Base-by-base conservation (phyloP, 2,329 filamentous ascomycete genomes). In the Calonectria pauciramosa region DNA sequence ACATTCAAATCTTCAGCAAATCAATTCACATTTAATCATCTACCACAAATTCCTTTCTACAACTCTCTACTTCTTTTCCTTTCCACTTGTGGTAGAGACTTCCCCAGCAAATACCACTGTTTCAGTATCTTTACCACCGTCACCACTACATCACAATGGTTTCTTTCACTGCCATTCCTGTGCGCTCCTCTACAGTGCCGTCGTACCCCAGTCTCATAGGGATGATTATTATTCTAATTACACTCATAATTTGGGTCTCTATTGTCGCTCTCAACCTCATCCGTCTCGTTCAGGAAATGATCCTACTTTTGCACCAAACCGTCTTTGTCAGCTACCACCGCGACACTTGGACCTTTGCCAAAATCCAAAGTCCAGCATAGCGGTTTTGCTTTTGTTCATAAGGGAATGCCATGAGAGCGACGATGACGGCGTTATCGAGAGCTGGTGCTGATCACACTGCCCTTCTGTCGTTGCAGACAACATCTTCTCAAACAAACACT, bases 181-280 rank as follows among this genome's bases (percentile, higher is more conserved):
- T 60, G n/a, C 56, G 34, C 23, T 60, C 56, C n/a, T 16, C 8
- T 7, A 28, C 34, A 6, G n/a, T 23, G n/a, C 56, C 56, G 4
- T 60, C 34, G 16, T 60, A 60, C 34, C n/a, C 56, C 1, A 60
- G 56, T 11, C 56, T 60, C 13, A 60, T 60, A 14, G 56, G n/a
- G 10, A 60, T 41, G 34, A 41, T 60, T 2, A 60, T 60, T 1
- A 60, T 60, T 26, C 56, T 60, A 13, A 60, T 60, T 28, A 41
- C 56, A 4, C 34, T 60, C 23, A 60, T 60, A 3, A 60, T 60
- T 23, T 60, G 56, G 56, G 34, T 60, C 7, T 60, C 56, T 2
- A 60, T 60, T n/a, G 56, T 60, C 34, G 56, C 56, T 41, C 56
- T 60, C 13, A 60, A 60, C 6, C 34, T 60, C 14, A 60, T 60